Evolutionary conservation across 768 basidiomycete species (phyloP), one percentile per base, ranked within the genome.

Genomic region (Kwoniella europaea): DNA sequence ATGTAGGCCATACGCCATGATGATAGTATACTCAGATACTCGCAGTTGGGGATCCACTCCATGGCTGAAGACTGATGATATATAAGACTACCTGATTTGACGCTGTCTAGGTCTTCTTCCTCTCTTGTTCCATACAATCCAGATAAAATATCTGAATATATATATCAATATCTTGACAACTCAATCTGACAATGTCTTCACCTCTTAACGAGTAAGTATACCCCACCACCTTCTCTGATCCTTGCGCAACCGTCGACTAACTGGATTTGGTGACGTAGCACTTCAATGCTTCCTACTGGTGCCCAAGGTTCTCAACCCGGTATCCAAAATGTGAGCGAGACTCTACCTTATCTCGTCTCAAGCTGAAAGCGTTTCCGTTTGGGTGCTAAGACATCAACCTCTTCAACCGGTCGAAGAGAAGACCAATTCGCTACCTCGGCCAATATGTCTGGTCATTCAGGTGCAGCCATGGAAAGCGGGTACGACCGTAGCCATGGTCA

Each of bases 351-450:
- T 1, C 46, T 50, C 10, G 15, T 15, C 46, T 50, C 13, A 50
- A 3, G 18, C 46, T 50, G 4, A 35, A 3, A 35, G 6, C 35
- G 35, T 35, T 35, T 35, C 35, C 7, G 35, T 5, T 50, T 22
- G 22, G 12, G 5, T 16, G 24, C n/a, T 18, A 12, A 12, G 59
- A 61, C 59, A 4, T 61, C 59, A 42, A 68, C 67, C 20, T 56
- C 61, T 16, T 60, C 67, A 5, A 68, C 42, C 22, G 44, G 24
- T 20, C 43, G 65, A 29, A 57, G 56, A 15, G 63, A 64, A 12
- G 69, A 72, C 50, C 62, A 53, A 10, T 70, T 44, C 63, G 58
- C 69, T 22, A 59, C 52, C 0, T 63, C 55, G 12, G 72, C 68
- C 22, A 58, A 29, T n/a, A 58, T 73, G 24, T 56, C 67, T 10